Percentiles rank a stretch among this genome's conserved stretches.
phyloP scores from a whole-genome alignment of 495 filamentous ascomycete genomes.

The Hyaloscypha hepaticicola region DNA sequence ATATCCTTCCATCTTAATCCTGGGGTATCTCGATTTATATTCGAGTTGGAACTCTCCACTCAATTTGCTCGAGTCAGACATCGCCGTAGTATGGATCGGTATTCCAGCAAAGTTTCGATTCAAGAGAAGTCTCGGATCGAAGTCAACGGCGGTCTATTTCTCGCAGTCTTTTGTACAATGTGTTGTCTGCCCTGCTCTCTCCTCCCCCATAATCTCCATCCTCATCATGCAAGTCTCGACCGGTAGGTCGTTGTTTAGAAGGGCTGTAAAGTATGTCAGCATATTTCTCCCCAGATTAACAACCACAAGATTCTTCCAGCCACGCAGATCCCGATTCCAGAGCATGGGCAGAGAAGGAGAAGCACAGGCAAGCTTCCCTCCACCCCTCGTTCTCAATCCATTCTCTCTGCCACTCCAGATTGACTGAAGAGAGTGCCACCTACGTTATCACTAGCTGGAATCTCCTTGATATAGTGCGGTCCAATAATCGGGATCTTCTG shows the following conservation, averaged over 20 bases:
- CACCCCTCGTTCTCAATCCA: background rate
- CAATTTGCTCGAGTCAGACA: too few relatives aligned
- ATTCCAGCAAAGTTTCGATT: background rate
- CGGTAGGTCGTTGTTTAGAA: slow-evolving; percentile 12
- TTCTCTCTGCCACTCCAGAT: background rate
- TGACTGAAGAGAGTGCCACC: slow-evolving; percentile 12
- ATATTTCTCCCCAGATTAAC: background rate
- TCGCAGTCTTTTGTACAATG: slow-evolving; percentile 29
- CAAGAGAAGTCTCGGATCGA: background rate
- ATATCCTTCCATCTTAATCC: too few relatives aligned
- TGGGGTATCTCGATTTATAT: too few relatives aligned
- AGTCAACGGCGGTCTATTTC: background rate
- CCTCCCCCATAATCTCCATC: slow-evolving; percentile 4
- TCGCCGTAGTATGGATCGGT: too few relatives aligned
- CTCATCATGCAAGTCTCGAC: background rate
- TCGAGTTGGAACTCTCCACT: too few relatives aligned
- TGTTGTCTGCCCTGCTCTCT: slow-evolving; percentile 8
- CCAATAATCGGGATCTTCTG: slow-evolving; percentile 61
- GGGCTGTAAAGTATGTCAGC: slow-evolving; percentile 3
- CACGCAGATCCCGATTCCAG: too few relatives aligned
- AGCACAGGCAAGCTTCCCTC: too few relatives aligned
- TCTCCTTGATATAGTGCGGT: slow-evolving; percentile 53
- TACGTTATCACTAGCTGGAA: slow-evolving; percentile 63
- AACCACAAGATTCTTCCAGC: too few relatives aligned
- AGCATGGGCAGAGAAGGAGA: too few relatives aligned